Evolutionary conservation across 2,329 filamentous ascomycete genomes (phyloP), one percentile per base, ranked within the genome.

Genomic region (Colletotrichum karsti): DNA sequence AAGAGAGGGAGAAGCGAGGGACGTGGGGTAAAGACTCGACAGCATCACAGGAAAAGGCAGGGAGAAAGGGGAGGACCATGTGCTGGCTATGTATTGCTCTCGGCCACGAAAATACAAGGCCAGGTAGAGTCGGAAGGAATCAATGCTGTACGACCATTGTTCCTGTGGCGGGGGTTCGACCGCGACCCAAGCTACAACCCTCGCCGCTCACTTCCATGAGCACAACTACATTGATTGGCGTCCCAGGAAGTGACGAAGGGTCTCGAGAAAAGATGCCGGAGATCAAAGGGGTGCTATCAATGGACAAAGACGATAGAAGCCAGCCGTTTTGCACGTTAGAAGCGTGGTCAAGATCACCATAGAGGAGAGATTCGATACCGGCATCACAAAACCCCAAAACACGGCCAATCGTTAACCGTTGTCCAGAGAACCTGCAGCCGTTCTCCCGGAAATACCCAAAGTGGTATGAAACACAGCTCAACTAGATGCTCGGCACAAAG

Each of bases 81-180:
- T 15, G n/a, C 46, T 35, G 39, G 24, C 44, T 60, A 50, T 60
- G 55, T 60, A 60, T 28, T 63, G n/a, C n/a, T n/a, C n/a, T 26
- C 33, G 28, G 28, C 15, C 22, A 37, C 33, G 18, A 20, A 50
- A 37, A 8, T 35, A 57, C 15, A 4, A 22, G 22, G 54, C 22
- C 20, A 37, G 35, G 20, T 7, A 35, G n/a, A 37, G 9, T 55
- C 26, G 41, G 28, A 20, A 46, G 55, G 37, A 54, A 35, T 15
- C 33, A 41, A 63, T 33, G 26, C 51, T 10, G 51, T 67, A 28
- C 28, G 22, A 67, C 50, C 42, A 50, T 37, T 33, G 42, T 48
- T 12, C 28, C 51, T 10, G 28, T 20, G 50, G 41, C 51, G 33
- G 35, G 26, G 22, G 35, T 44, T 51, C 41, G 33, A 35, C 58